Percentiles rank a stretch among this genome's conserved stretches.
phyloP scores from a whole-genome alignment of 768 basidiomycete species.

The Infundibulicybe gibba region DNA sequence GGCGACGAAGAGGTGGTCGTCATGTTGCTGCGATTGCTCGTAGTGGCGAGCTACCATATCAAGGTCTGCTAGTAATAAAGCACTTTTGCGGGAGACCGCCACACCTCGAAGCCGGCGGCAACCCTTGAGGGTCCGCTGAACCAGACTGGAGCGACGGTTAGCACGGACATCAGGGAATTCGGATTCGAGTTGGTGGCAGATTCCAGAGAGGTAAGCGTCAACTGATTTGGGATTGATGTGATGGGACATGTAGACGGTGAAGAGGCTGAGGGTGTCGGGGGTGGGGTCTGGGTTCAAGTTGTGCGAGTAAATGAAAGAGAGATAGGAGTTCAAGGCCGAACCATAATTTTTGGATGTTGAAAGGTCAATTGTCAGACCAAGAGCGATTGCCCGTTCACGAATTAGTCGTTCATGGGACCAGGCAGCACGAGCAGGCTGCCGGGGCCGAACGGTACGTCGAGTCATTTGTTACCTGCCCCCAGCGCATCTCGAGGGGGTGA shows the following conservation, averaged over 20 bases:
- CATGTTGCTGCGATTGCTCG: constrained; percentile 4
- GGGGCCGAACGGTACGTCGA: background rate
- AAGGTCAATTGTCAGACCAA: constrained; percentile 23
- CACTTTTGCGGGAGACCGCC: no score
- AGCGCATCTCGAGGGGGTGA: constrained; percentile 9
- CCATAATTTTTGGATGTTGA: constrained; percentile 10
- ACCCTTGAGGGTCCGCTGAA: constrained; percentile 19
- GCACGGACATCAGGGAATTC: constrained; percentile 28
- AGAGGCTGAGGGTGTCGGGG: no score
- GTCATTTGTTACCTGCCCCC: constrained; percentile 18
- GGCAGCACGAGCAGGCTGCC: constrained; percentile 21
- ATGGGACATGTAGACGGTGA: no score
- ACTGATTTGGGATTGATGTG: no score
- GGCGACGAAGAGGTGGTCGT: constrained; percentile 23
- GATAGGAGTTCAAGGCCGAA: no score
- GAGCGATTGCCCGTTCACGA: constrained; percentile 24
- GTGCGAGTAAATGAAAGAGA: no score
- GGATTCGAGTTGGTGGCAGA: no score
- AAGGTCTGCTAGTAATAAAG: no score
- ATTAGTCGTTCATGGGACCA: constrained; percentile 25
- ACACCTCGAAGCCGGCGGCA: no score
- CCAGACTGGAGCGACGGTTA: constrained; percentile 17
- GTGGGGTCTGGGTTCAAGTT: no score
- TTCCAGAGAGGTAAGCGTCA: no score
- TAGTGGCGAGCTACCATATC: no score